A percentile compares a stretch with the other conserved stretches of the same genome.
phyloP scores from a whole-genome alignment of 2,329 filamentous ascomycete genomes.

The Tympanopsis confertula region DNA sequence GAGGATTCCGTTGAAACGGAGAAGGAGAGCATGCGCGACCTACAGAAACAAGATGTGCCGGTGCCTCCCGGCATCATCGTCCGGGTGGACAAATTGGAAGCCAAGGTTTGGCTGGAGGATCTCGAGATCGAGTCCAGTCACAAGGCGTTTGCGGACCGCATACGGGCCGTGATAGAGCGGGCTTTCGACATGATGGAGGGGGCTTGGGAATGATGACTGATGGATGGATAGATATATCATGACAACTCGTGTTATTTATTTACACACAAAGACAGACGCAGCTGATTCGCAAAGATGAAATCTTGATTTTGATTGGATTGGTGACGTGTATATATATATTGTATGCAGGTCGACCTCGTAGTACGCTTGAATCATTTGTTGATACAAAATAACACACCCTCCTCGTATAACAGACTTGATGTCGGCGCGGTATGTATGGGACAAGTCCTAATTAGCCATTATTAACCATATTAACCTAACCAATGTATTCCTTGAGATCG shows the following conservation, averaged over 20 bases:
- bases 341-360: too few species aligned
- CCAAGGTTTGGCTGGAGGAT: slow-evolving; percentile 83
- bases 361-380: too few species aligned
- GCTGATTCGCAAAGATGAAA: too few species aligned
- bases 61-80: slow-evolving; percentile 69
- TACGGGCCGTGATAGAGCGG: slow-evolving; percentile 79
- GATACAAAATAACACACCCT: too few species aligned
- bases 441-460: too few species aligned
- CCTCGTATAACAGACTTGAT: too few species aligned
- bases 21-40: slow-evolving; percentile 2
- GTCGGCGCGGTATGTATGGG: too few species aligned
- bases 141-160: slow-evolving; percentile 68
- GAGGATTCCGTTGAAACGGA: too few species aligned
- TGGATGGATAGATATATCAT: not conserved
- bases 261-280: too few species aligned
- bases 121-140: slow-evolving; percentile 80
- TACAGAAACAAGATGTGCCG: slow-evolving; percentile 43
- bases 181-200: slow-evolving; percentile 79
- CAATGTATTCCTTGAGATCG: slow-evolving; percentile 37
- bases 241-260: too few species aligned
- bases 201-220: slow-evolving; percentile 38
- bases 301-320: too few species aligned
- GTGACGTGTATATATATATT: too few species aligned
- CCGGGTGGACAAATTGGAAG: slow-evolving; percentile 75
- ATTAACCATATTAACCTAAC: slow-evolving; percentile 9